These are phyloP conservation scores for Parascedosporium putredinis DNA, from an alignment of 2,329 filamentous ascomycete genomes.

Conservation along the genomic window DNA sequence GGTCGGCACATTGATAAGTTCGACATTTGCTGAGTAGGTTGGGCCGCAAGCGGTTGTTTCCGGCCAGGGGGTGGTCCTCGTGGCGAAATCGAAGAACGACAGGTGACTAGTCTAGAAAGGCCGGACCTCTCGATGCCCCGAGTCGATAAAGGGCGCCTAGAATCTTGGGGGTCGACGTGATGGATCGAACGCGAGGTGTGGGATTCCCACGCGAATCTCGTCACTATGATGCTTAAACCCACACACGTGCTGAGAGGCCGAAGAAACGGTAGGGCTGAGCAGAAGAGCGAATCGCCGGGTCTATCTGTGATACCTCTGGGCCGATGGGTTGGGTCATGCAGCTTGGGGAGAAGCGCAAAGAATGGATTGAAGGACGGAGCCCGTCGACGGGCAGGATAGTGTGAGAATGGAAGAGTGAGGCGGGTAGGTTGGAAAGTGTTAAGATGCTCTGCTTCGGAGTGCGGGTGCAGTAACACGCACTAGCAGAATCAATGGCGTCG, in stretches of 20 bases:
- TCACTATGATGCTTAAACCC: background rate
- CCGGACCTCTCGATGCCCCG: too few species aligned
- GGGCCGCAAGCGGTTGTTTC: background rate
- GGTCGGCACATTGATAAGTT: conserved; percentile 2
- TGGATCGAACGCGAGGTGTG: background rate
- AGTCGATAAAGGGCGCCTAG: too few species aligned
- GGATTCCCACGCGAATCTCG: background rate
- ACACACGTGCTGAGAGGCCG: background rate
- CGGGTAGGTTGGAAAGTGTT: conserved; percentile 1
- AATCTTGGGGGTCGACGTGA: too few species aligned
- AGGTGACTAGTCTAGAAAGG: too few species aligned
- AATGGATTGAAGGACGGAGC: background rate
- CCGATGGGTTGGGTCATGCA: background rate
- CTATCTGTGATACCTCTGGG: background rate
- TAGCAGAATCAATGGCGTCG: conserved; percentile 1
- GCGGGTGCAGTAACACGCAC: background rate
- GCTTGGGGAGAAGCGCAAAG: background rate
- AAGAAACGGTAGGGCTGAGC: background rate
- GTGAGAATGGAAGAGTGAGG: background rate
- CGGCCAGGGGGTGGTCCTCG: background rate
- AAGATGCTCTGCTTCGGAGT: background rate
- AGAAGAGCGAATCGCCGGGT: background rate
- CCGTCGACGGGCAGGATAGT: background rate
- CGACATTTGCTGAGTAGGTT: background rate
- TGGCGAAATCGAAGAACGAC: background rate